Evolutionary conservation across 768 basidiomycete genomes (phyloP), one percentile per base, ranked within the genome.

Genomic region (Lactarius indigo): DNA sequence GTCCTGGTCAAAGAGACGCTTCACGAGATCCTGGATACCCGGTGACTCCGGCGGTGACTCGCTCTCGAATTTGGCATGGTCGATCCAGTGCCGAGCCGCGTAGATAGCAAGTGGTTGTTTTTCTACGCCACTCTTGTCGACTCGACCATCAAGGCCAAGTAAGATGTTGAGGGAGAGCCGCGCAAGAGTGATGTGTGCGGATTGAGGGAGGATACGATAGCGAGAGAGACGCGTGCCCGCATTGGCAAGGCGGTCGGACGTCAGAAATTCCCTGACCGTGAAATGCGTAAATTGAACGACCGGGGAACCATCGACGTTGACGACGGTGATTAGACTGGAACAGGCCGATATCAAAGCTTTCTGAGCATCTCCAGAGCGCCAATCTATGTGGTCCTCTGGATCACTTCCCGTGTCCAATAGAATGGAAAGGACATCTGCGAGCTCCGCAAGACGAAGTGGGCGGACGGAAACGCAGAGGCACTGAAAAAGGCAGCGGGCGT

Each of bases 241-340:
- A 1, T 13, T 17, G 5, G 39, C 33, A 42, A 66, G 65, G 12
- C 61, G 65, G 8, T 39, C 33, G 1, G 65, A 66, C 7, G 37
- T 33, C 42, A 66, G 33, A 8, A 58, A 66, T 9, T 66, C 65
- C 23, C 57, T 66, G 17, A 66, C 65, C 2, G 65, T 50, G 35
- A 63, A 56, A 57, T 66, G 65, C 6, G 59, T 7, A 26, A 30
- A 64, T 57, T 58, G 63, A 15, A 59, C 57, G 3, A 59, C 31
- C 10, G 56, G 56, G 2, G 3, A 33, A 3, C 47, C 54, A 44
- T 35, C 47, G 1, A 47, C 35, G 3, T 31, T 52, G 33, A 61
- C 1, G 7, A 44, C 30, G 17, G 41, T 41, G 28, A 39, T 15
- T n/a, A 56, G 15, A 35, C 63, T 58, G 0, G 56, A 44, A 44